Conservation (phyloP, 2,329 filamentous ascomycete species). For the Trichoderma hamatum region DNA sequence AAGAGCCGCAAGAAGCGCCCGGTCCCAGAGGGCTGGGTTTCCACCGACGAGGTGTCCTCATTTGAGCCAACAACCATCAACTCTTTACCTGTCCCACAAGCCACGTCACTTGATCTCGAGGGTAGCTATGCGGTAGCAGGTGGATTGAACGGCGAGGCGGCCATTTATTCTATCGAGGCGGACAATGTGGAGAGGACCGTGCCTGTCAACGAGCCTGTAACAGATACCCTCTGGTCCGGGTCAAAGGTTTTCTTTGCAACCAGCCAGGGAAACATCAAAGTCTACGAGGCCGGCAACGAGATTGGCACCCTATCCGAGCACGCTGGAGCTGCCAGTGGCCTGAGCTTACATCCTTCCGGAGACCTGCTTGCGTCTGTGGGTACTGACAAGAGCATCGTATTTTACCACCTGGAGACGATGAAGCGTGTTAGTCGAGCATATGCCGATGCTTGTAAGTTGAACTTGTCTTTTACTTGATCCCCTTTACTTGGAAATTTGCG, state of each 20-base stretch:
- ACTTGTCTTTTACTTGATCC: neutral
- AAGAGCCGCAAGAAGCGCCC: conserved; percentile 88
- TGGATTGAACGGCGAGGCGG: conserved; percentile 72
- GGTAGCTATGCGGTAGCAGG: conserved; percentile 73
- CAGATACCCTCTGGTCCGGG: conserved; percentile 65
- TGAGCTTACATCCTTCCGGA: conserved; percentile 82
- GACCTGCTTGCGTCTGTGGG: conserved; percentile 85
- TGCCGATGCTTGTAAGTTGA: conserved; percentile 73
- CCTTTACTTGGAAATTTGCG: neutral
- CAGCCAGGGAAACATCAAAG: conserved; percentile 74
- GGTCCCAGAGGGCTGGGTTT: conserved; percentile 83
- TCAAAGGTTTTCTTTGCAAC: conserved; percentile 73
- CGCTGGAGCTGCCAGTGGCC: conserved; percentile 74
- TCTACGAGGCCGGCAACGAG: conserved; percentile 74
- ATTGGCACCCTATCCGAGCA: conserved; percentile 75
- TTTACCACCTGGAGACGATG: conserved; percentile 76
- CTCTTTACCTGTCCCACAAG: conserved; percentile 51
- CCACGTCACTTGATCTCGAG: conserved; percentile 53
- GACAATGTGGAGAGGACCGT: conserved; percentile 69
- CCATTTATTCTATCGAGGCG: conserved; percentile 73
- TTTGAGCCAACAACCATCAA: conserved; percentile 52
- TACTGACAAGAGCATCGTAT: conserved; percentile 86
- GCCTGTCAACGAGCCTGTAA: conserved; percentile 68
- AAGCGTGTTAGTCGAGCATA: conserved; percentile 77
- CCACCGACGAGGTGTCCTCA: conserved; percentile 66